Base-by-base conservation (phyloP, 2,329 filamentous ascomycete genomes). In the Beauveria brongniartii region DNA sequence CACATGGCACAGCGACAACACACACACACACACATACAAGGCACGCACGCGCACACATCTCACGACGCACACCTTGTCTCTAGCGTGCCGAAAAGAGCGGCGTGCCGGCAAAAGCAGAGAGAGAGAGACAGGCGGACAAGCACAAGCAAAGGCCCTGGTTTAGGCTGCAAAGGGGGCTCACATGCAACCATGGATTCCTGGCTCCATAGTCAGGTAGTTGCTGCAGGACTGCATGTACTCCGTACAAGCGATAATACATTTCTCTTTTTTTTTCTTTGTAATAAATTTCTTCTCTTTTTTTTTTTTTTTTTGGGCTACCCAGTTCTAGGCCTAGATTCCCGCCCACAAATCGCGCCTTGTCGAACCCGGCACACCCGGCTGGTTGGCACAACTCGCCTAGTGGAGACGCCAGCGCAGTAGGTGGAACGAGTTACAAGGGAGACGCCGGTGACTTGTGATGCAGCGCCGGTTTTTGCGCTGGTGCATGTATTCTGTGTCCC, bases 391-490 rank as follows among this genome's bases (percentile, higher is more conserved):
- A 48, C 30, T 34, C 30, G 44, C 40, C 43, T 24, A 26, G 53
- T 55, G 53, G 53, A 7, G 53, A 34, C 16, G 10, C 4, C 40
- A 24, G 40, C 40, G 18, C 24, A 43, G 22, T 26, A 12, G 54
- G 54, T 56, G 54, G 43, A 22, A 56, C 54, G 20, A 56, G 43
- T 56, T 46, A 48, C 54, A 56, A 40, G 20, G 43, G 43, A 37
- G 43, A 56, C 43, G 14, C 1, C 12, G 26, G 54, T 34, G 43
- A 56, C 54, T 24, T 48, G 12, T 37, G 3, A 9, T 4, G 16
- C 14, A 18, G 43, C 20, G 54, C 3, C 3, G 1, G 5, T 3
- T 37, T 46, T 14, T 40, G 24, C 24, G 54, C 20, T 7, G 8
- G 12, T 14, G 8, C 43, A 56, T 14, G 54, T 56, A 56, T 44